A percentile compares a stretch with the other conserved stretches of the same genome.
Evolutionary conservation across 2,329 filamentous ascomycete species (phyloP).

Genomic region (Trematosphaeria pertusa): DNA sequence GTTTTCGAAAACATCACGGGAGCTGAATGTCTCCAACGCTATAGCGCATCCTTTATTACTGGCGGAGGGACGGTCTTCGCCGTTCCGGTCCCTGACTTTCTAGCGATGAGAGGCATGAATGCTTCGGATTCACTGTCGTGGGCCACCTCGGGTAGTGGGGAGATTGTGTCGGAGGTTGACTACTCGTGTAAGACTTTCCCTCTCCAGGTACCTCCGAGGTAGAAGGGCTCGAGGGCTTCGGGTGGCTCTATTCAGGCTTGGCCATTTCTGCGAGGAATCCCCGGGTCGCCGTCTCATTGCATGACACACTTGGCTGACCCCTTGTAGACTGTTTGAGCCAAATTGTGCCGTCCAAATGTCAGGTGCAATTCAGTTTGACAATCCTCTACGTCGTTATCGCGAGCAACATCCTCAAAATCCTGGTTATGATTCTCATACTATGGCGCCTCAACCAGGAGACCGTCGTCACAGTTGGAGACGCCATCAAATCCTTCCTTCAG

Average conservation of each 20-base stretch:
- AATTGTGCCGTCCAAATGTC: conserved; percentile 10
- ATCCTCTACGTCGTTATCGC: conserved; percentile 34
- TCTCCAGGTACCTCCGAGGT: too few relatives aligned
- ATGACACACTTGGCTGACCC: too few relatives aligned
- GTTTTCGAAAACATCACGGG: conserved; percentile 15
- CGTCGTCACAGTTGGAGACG: conserved; percentile 37
- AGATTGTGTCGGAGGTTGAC: not conserved
- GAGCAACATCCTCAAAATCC: conserved; percentile 29
- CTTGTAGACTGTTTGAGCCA: conserved; percentile 19
- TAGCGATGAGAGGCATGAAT: not conserved
- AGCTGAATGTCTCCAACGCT: conserved; percentile 9
- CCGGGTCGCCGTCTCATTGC: too few relatives aligned
- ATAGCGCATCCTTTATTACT: conserved; percentile 11
- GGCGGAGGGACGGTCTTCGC: conserved; percentile 10
- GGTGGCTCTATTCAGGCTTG: too few relatives aligned
- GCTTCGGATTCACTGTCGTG: conserved; percentile 3
- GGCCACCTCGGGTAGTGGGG: not conserved
- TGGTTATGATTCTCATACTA: conserved; percentile 26
- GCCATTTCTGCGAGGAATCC: too few relatives aligned
- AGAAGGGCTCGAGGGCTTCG: too few relatives aligned
- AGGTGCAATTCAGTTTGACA: conserved; percentile 17
- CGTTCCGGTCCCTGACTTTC: conserved; percentile 4
- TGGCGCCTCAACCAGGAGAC: conserved; percentile 22
- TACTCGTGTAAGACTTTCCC: conserved; percentile 7
- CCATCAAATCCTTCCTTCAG: conserved; percentile 31